Evolutionary conservation across 306 rosid species (phyloP), one percentile per base, ranked within the genome.

Genomic region (Hippophae gyantsensis): DNA sequence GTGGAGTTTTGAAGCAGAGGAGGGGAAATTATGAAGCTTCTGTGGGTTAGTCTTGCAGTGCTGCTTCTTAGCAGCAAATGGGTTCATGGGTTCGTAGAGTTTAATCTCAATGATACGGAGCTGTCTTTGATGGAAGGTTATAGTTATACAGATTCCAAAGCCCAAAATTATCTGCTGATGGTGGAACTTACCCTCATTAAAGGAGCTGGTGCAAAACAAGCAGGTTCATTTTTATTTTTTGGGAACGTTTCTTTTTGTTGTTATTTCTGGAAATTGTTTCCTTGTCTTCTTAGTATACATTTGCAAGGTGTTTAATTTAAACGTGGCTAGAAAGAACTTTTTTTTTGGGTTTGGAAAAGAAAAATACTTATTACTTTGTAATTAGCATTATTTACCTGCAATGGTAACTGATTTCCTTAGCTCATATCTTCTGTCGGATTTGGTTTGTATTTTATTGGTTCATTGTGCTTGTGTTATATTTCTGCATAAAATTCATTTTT

Each of bases 171-270:
- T 62, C 69, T 71, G 69, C 66, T 86, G 41, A 68, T 86, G 49
- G 96, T 88, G 9, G 86, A 84, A 41, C 90, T 92, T 60, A 92
- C 95, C 58, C 95, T 92, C 74, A 73, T 92, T 74, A 83, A 73
- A 1, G 79, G 73, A 61, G 99, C 99, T 43, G 75, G 54, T 47
- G 71, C 88, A 46, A 85, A 78, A 80, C 84, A 83, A 84, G 99
- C 95, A 63, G 99, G 99, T 92, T 66, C 61, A 56, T 43, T 72
- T 26, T 64, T 57, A 5, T 25, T 5, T 32, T 32, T 18, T 18
- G 23, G 23, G 23, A 18, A 18, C 1, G 23, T 18, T 18, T 18
- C 0, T 18, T 18, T 18, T 32, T 32, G 5, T 32, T 32, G 38
- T 32, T 32, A 9, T 9, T 27, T 8, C 42, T 49, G 2, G 10